These are phyloP conservation scores for Penicillium hesseltinei DNA, from an alignment of 2,329 filamentous ascomycete genomes.

Conservation along the genomic window DNA sequence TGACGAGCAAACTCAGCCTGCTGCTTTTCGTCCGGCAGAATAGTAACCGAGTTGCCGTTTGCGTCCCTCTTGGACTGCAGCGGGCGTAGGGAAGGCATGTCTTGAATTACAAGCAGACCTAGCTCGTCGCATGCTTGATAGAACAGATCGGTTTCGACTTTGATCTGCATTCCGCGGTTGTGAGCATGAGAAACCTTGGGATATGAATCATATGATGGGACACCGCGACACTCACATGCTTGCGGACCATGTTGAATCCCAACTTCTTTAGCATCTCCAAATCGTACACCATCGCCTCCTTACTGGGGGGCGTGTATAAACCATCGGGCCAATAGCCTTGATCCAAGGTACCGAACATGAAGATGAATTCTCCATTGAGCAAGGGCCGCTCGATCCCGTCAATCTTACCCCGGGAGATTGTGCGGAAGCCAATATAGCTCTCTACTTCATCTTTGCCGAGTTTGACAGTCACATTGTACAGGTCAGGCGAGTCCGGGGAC, in stretches of 20 bases:
- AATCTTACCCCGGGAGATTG: conserved; percentile 56
- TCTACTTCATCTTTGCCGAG: conserved; percentile 53
- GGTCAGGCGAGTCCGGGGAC: conserved; percentile 61
- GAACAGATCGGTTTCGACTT: conserved; percentile 65
- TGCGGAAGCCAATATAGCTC: conserved; percentile 70
- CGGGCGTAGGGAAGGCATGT: conserved; percentile 63
- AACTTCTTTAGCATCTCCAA: conserved; percentile 62
- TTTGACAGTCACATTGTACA: conserved; percentile 64
- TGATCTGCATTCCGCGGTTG: conserved; percentile 50
- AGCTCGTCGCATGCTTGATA: conserved; percentile 67
- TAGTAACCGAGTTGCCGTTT: conserved; percentile 3
- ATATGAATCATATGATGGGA: background rate
- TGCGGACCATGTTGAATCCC: conserved; percentile 69
- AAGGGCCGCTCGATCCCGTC: conserved; percentile 61
- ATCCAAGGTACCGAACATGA: conserved; percentile 67
- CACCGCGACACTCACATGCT: conserved; percentile 54
- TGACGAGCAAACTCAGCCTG: conserved; percentile 66
- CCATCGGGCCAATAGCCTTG: conserved; percentile 73
- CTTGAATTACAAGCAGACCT: conserved; percentile 66
- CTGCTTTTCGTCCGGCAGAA: conserved; percentile 46
- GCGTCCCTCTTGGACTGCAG: conserved; percentile 25
- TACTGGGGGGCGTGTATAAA: conserved; percentile 62
- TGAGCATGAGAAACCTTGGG: background rate
- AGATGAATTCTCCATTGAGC: conserved; percentile 67
- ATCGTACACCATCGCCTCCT: conserved; percentile 67